Base-by-base conservation (phyloP, 1,139 yeast species). In the Lodderomyces orthopsilosis region DNA sequence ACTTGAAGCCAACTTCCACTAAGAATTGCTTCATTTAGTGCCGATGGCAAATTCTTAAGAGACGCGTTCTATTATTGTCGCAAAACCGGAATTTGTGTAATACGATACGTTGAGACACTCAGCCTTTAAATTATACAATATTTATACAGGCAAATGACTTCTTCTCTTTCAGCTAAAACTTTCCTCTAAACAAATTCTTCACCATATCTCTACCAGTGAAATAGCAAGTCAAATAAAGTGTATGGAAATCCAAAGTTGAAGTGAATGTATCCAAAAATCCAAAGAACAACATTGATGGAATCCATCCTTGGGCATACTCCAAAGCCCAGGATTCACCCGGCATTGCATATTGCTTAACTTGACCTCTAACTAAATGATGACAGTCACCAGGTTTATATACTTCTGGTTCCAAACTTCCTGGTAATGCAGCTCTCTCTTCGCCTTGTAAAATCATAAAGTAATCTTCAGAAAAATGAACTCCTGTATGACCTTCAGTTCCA, bases 281-380 rank as follows among this genome's bases (percentile, higher is more conserved):
- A 61, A 93, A 93, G 19, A 98, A 96, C 51, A 93, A 75, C 98
- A 93, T 93, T 41, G 94, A 83, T 28, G 98, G 98, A 53, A 93
- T 88, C 95, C 96, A 93, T 45, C 98, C 98, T 68, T 91, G 98
- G 6, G 98, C 98, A 57, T 91, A 76, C 63, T 93, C 98, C 55
- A 93, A 70, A 5, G 98, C 97, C 67, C 82, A 91, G 0, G 88
- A 74, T 27, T 84, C 93, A 33, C 77, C 63, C 1, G 87, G 84
- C 95, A 93, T 87, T 26, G 81, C 55, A 63, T 93, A 93, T 65
- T 93, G 98, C 66, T 86, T 88, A 52, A 80, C 78, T 36, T 64
- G 52, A 24, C 96, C 96, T 61, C 79, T 84, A 24, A 56, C 61
- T 59, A 91, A 71, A 59, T 84, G 93, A 63, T 93, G 94, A 49